These are phyloP conservation scores for Penicillium pulvis DNA, from an alignment of 495 filamentous ascomycete genomes.

Conservation along the genomic window DNA sequence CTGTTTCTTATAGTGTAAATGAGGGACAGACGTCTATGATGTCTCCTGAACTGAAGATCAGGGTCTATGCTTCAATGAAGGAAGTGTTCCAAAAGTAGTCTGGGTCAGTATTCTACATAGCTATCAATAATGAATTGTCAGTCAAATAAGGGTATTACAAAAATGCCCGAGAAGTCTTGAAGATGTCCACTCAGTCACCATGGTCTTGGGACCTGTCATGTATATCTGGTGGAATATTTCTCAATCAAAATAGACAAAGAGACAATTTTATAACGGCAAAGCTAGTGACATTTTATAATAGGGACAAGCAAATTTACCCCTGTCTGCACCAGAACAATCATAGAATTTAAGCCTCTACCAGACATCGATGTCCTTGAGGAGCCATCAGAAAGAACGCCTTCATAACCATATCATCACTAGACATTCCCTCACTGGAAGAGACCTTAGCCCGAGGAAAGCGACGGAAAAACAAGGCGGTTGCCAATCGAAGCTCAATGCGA, in stretches of 20 bases:
- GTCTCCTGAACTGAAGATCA: conserved; percentile 6
- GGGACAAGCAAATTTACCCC: too few species aligned
- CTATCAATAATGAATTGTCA: too few species aligned
- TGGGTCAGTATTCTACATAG: too few species aligned
- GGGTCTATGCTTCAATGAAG: conserved; percentile 10
- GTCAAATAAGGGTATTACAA: too few species aligned
- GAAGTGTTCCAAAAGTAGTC: conserved; percentile 10
- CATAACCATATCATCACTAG: conserved; percentile 45
- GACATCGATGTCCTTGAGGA: conserved; percentile 46
- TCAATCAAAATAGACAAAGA: too few species aligned
- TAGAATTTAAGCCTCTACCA: conserved; percentile 35
- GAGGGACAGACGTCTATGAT: conserved; percentile 3
- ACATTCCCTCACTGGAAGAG: conserved; percentile 41
- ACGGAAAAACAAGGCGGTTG: conserved; percentile 36
- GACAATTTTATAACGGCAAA: too few species aligned
- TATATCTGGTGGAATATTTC: too few species aligned
- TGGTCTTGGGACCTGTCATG: too few species aligned
- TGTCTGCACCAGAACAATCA: too few species aligned
- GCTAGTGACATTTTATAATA: too few species aligned
- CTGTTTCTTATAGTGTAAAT: conserved; percentile 11
- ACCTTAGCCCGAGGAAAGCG: conserved; percentile 29
- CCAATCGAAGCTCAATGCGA: conserved; percentile 38
- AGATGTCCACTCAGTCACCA: too few species aligned
- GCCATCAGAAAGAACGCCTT: conserved; percentile 44
- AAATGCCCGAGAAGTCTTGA: too few species aligned